Evolutionary conservation across 2,329 filamentous ascomycete genomes (phyloP), one percentile per base, ranked within the genome.

Genomic region (Ophiostoma quercus): DNA sequence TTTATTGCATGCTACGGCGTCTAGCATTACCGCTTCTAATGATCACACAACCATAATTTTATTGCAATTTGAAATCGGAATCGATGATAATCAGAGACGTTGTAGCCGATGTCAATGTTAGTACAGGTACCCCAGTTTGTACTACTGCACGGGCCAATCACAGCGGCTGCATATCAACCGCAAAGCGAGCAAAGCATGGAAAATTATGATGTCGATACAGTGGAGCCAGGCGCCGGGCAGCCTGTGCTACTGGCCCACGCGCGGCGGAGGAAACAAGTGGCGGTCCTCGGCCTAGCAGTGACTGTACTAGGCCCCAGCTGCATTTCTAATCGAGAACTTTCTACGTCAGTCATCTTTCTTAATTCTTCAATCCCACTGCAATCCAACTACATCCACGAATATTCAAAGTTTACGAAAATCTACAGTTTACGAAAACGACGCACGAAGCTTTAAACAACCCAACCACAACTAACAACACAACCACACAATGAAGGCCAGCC

Each of bases 401-500:
- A 29, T 29, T 29, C 25, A 29, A 29, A 29, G 25, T 29, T 29
- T 29, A 29, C 25, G 25, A 29, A 29, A 29, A 29, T 29, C 25
- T 2, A 29, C 25, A 29, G 25, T 29, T 29, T 29, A 29, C 25
- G 25, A 29, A 29, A 29, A 29, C 25, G 25, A 29, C 25, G 25
- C 25, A 29, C 25, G 25, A 29, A 29, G 25, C 25, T 29, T 34
- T 34, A 34, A 34, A 29, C 47, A 22, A 8, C n/a, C 54, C 32
- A 22, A 32, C 34, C 34, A 34, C 34, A 5, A 8, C 34, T 34
- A 34, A 25, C 12, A 16, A 60, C 22, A 7, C 25, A 34, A 66
- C 39, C 62, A 67, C 66, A 47, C 67, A 37, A 68, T 41, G 43
- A 78, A 74, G 67, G 74, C 69, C 32, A 77, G 73, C 41, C 54